Conservation (phyloP, 129 eudicot genomes). For the Artemisia argyi region DNA sequence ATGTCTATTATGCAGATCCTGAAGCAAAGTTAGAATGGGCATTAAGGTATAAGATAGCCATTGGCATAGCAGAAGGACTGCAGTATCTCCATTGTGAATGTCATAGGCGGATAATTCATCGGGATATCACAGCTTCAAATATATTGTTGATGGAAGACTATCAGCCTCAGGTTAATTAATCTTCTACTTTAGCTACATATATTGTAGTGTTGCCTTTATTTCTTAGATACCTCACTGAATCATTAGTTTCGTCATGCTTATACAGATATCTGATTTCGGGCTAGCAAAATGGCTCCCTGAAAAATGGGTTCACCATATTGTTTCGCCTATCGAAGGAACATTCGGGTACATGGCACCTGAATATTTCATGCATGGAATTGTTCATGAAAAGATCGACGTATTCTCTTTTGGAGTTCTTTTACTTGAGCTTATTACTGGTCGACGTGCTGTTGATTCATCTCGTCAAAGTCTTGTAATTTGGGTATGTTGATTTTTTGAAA, state of each 20-base stretch:
- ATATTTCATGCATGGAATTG: constrained; percentile 97
- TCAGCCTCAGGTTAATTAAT: constrained; percentile 69
- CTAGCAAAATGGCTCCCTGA: constrained; percentile 98
- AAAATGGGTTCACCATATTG: constrained; percentile 81
- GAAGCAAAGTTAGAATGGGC: constrained; percentile 62
- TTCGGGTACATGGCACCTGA: constrained; percentile 99
- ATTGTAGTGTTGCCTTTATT: background rate
- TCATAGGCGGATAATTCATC: constrained; percentile 85
- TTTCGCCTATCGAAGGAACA: constrained; percentile 95
- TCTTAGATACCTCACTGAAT: background rate
- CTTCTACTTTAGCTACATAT: background rate
- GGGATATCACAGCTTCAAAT: constrained; percentile 95
- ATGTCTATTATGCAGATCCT: constrained; percentile 16
- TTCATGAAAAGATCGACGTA: constrained; percentile 91
- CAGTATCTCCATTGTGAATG: constrained; percentile 81
- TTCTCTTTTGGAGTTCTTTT: constrained; percentile 92
- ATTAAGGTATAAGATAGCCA: constrained; percentile 66
- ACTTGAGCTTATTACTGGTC: constrained; percentile 95
- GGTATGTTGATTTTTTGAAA: constrained; percentile 42
- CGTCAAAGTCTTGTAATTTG: constrained; percentile 96
- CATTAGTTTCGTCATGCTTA: background rate
- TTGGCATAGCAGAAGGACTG: constrained; percentile 92
- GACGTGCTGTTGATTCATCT: constrained; percentile 86
- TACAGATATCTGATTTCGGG: constrained; percentile 96
- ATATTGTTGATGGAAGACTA: constrained; percentile 74